phyloP scores from a whole-genome alignment of 1,284 basidiomycete species.

The Heterobasidion irregulare region DNA sequence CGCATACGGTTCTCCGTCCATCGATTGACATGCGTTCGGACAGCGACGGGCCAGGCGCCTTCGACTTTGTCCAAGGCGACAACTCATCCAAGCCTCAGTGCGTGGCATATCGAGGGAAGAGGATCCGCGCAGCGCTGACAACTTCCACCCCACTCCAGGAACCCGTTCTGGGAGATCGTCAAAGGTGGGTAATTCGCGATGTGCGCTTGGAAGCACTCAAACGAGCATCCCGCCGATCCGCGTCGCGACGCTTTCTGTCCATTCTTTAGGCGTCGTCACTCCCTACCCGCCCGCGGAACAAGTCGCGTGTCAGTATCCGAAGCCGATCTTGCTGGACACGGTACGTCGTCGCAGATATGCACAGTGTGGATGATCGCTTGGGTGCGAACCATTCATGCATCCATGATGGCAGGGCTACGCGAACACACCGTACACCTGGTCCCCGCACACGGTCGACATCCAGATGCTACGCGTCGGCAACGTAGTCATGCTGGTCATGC shows the following conservation, averaged over 20 bases:
- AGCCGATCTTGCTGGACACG: conserved; percentile 71
- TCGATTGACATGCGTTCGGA: not conserved
- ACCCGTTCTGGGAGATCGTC: conserved; percentile 78
- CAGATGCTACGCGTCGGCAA: conserved; percentile 79
- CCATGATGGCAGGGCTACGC: conserved; percentile 45
- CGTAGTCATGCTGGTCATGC: conserved; percentile 71
- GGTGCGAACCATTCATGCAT: too few species aligned
- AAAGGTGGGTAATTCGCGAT: conserved; percentile 35
- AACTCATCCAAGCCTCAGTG: conserved; percentile 54
- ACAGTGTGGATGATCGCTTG: too few species aligned
- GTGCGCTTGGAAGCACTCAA: not conserved
- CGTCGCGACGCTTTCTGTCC: not conserved
- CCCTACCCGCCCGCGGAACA: conserved; percentile 53
- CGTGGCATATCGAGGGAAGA: conserved; percentile 13
- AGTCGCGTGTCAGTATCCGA: conserved; percentile 69
- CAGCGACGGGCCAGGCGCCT: conserved; percentile 75
- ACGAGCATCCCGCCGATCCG: too few species aligned
- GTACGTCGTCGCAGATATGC: conserved; percentile 25
- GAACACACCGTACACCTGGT: conserved; percentile 67
- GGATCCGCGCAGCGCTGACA: not conserved
- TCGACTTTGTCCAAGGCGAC: conserved; percentile 75
- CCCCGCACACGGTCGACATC: conserved; percentile 67
- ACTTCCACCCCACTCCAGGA: conserved; percentile 32
- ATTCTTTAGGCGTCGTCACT: conserved; percentile 46
- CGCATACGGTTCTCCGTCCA: conserved; percentile 1